Conservation (phyloP, 257 asterid genomes). For the Verbena officinalis region DNA sequence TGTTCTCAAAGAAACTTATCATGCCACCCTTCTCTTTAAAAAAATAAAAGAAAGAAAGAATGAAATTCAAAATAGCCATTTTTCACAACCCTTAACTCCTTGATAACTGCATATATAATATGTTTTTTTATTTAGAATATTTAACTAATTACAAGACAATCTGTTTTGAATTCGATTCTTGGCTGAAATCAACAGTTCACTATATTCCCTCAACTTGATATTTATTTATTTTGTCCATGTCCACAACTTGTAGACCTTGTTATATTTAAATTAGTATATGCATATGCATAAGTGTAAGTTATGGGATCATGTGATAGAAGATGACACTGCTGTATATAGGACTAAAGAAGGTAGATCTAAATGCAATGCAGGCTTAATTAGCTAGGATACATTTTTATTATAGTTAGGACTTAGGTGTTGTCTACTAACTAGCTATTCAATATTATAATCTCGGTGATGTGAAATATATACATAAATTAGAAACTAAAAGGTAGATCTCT, state of each 20-base stretch:
- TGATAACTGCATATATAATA: too few species aligned
- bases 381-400: background rate
- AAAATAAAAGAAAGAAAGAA: too few species aligned
- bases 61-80: too few species aligned
- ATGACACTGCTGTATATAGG: background rate
- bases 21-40: too few species aligned
- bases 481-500: slow-evolving; percentile 32
- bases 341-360: slow-evolving; percentile 5
- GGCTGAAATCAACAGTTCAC: slow-evolving; percentile 1
- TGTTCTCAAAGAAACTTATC: too few species aligned
- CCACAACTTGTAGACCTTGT: background rate
- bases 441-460: slow-evolving; percentile 38
- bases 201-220: slow-evolving; percentile 13
- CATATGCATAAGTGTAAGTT: background rate
- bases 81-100: too few species aligned
- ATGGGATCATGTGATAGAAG: slow-evolving; percentile 27
- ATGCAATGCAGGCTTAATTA: slow-evolving; percentile 1
- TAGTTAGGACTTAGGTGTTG: slow-evolving; percentile 5
- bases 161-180: background rate
- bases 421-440: slow-evolving; percentile 31
- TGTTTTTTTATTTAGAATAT: background rate
- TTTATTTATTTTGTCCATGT: background rate
- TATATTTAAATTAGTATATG: too few species aligned
- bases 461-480: slow-evolving; percentile 22
- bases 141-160: background rate